A percentile compares a stretch with the other conserved stretches of the same genome.
Conservation (phyloP, 208 protist genomes). For the Phytomonas francai region DNA sequence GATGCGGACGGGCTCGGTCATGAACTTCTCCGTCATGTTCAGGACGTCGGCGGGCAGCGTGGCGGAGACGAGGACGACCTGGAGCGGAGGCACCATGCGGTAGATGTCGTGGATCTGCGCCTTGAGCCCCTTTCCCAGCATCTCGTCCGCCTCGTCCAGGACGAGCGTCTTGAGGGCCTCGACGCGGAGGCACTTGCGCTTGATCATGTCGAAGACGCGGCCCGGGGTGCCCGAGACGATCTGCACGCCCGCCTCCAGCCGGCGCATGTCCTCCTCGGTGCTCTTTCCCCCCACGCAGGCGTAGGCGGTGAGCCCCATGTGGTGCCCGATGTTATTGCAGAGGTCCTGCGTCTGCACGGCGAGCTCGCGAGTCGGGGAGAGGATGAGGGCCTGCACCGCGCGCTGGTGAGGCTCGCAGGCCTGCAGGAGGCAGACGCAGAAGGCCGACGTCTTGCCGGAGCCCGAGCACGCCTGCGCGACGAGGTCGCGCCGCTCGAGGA, state of each 20-base stretch:
- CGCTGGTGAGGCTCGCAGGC: slow-evolving; percentile 62
- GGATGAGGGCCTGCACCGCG: slow-evolving; percentile 94
- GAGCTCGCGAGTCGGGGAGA: slow-evolving; percentile 97
- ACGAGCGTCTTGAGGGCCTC: slow-evolving; percentile 91
- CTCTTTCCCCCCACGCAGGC: slow-evolving; percentile 88
- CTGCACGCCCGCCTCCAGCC: slow-evolving; percentile 88
- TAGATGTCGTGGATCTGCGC: slow-evolving; percentile 99
- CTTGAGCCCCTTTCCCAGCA: slow-evolving; percentile 98
- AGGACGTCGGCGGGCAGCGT: slow-evolving; percentile 87
- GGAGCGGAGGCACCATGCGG: slow-evolving; percentile 87
- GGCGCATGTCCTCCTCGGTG: slow-evolving; percentile 91
- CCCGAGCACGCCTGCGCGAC: slow-evolving; percentile 98
- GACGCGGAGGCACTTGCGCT: slow-evolving; percentile 72
- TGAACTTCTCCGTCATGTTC: slow-evolving; percentile 97
- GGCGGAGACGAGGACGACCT: slow-evolving; percentile 88
- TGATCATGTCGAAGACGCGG: slow-evolving; percentile 97
- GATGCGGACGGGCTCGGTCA: slow-evolving; percentile 97
- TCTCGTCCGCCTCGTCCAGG: slow-evolving; percentile 99
- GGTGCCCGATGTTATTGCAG: slow-evolving; percentile 90
- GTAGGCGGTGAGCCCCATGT: slow-evolving; percentile 89
- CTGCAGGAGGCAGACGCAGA: slow-evolving; percentile 92
- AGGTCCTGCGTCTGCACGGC: slow-evolving; percentile 96
- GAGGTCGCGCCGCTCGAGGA: slow-evolving; percentile 88
- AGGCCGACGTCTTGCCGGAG: slow-evolving; percentile 98
- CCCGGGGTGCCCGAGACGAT: slow-evolving; percentile 98